Conservation (phyloP, 1,284 basidiomycete species). For the Ustilago esculenta region DNA sequence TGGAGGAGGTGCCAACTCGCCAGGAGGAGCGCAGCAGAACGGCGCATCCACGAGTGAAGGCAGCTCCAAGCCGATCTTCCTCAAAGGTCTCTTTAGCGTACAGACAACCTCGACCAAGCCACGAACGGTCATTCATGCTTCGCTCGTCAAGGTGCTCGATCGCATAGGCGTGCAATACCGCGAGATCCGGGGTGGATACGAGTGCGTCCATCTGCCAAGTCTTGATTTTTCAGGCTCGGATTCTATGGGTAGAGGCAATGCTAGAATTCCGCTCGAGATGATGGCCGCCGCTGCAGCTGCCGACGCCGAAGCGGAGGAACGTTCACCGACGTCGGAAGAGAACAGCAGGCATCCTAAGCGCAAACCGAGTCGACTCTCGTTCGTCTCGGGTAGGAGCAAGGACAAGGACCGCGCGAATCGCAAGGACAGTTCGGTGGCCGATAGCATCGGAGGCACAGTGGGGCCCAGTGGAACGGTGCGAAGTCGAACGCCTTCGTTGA, state of each 20-base stretch:
- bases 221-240: slow-evolving; percentile 73
- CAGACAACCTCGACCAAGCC: slow-evolving; percentile 93
- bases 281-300: slow-evolving; percentile 25
- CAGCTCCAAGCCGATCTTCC: slow-evolving; percentile 63
- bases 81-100: slow-evolving; percentile 72
- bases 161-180: slow-evolving; percentile 93
- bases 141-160: slow-evolving; percentile 86
- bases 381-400: slow-evolving; percentile 42
- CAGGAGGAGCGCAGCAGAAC: slow-evolving; percentile 12
- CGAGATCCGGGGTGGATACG: slow-evolving; percentile 89
- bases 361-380: slow-evolving; percentile 55
- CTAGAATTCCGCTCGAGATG: slow-evolving; percentile 46
- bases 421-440: slow-evolving; percentile 25
- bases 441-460: slow-evolving; percentile 14
- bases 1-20: slow-evolving; percentile 18
- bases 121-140: slow-evolving; percentile 80
- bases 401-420: slow-evolving; percentile 31
- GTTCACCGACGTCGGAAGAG: slow-evolving; percentile 21
- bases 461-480: slow-evolving; percentile 13
- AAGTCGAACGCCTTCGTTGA: slow-evolving; percentile 27
- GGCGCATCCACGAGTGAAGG: slow-evolving; percentile 13
- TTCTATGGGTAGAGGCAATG: slow-evolving; percentile 53
- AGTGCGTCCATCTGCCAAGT: slow-evolving; percentile 92
- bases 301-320: slow-evolving; percentile 18
- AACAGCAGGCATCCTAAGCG: slow-evolving; percentile 29